phyloP scores from a whole-genome alignment of 1,284 basidiomycete species.

The Rhodotorula sp. region DNA sequence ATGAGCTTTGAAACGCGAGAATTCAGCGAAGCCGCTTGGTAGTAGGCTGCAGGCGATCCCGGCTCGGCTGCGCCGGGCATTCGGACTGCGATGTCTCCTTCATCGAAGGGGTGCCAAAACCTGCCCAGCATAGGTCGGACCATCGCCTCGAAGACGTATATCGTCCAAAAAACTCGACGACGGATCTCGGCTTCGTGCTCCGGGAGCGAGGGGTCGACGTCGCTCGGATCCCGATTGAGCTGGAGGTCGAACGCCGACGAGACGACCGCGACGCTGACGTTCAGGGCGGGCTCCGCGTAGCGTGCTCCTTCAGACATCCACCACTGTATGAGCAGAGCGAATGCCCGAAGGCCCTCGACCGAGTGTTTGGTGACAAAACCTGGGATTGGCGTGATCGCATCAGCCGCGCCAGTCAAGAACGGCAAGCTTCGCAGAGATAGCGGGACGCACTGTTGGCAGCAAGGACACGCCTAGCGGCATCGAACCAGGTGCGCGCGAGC shows the following conservation, averaged over 20 bases:
- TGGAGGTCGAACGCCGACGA: constrained; percentile 7
- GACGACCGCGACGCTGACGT: constrained; percentile 5
- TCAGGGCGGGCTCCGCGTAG: constrained; percentile 7
- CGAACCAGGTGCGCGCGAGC: constrained; percentile 24
- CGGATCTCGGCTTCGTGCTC: constrained; percentile 20
- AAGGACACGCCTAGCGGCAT: constrained; percentile 9
- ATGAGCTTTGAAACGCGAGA: constrained; percentile 4
- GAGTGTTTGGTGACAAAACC: constrained; percentile 12
- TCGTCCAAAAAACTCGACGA: constrained; percentile 22
- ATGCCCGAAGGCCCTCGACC: constrained; percentile 20
- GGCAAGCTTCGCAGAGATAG: not conserved
- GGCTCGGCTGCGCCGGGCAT: not conserved
- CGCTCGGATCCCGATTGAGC: constrained; percentile 27
- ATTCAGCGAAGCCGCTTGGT: constrained; percentile 7
- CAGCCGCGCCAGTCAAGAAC: not conserved
- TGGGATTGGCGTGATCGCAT: not conserved
- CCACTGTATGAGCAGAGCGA: constrained; percentile 20
- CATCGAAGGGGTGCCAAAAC: constrained; percentile 10
- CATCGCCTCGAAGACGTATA: constrained; percentile 14
- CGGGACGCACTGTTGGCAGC: constrained; percentile 19
- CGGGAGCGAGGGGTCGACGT: not conserved
- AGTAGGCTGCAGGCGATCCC: not conserved
- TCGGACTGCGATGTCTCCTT: constrained; percentile 2
- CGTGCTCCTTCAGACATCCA: constrained; percentile 13
- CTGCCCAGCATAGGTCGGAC: constrained; percentile 2